Base-by-base conservation (phyloP, 192 early-diverging fungal genomes). In the Coemansia sp. region DNA sequence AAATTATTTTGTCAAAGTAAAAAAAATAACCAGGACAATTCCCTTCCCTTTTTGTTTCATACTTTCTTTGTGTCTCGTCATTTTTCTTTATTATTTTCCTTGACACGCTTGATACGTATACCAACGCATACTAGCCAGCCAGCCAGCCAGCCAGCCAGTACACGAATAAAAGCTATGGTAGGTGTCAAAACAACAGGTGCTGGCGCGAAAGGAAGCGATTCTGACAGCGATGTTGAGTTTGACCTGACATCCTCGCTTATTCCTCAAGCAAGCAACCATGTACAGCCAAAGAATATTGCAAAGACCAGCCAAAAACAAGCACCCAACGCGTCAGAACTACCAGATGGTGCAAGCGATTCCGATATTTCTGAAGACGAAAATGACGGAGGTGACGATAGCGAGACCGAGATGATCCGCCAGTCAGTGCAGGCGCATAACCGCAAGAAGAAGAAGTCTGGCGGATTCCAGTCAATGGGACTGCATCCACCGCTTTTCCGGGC, bases 401-500 rank as follows among this genome's bases (percentile, higher is more conserved):
- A 83, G 29, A 33, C 59, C 0, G 77, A 79, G 30, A 58, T 61
- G 55, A 79, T 79, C 67, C 66, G 71, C 58, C 70, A 63, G 20
- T 72, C 69, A 20, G 67, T 79, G 13, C 58, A 70, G 46, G 77
- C 85, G 16, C 90, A 89, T 3, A 97, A 96, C 77, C 84, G 92
- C 60, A 96, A 95, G 70, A 90, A 92, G 72, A 94, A 93, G 63
- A 99, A 99, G 67, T 96, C 94, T 0, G 96, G 96, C 31, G 96
- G 96, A 26, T 99, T 99, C 78, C 95, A 97, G 75, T 94, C 94
- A 7, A 96, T 99, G 95, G 96, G 94, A 23, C 83, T 98, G 43
- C 90, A 90, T 31, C 87, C 89, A 56, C 84, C 86, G 30, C 78
- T 96, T 18, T 94, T 90, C 82, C 91, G 91, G 46, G 93, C 94